Percentiles rank a stretch among this genome's conserved stretches.
These are phyloP conservation scores for Fusarium sp. DNA, from an alignment of 2,329 filamentous ascomycete species.

Conservation along the genomic window DNA sequence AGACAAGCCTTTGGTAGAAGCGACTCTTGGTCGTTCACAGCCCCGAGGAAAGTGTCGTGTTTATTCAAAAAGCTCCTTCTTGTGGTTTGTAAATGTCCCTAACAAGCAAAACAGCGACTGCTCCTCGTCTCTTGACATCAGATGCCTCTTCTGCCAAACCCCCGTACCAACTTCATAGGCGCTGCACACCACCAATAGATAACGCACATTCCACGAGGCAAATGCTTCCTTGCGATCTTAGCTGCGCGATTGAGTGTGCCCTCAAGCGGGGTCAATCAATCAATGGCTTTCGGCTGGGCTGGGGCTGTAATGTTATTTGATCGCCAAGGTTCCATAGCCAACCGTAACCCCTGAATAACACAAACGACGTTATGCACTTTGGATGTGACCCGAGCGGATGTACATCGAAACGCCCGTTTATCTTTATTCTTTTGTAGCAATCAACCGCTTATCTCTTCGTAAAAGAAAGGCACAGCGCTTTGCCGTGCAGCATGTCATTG, in stretches of 20 bases:
- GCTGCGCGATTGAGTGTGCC: conserved; percentile 32
- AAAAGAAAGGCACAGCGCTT: conserved; percentile 14
- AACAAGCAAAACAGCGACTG: neutral
- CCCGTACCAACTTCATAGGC: neutral
- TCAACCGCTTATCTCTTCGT: conserved; percentile 17
- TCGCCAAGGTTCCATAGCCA: conserved; percentile 13
- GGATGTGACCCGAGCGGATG: conserved; percentile 22
- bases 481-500: neutral
- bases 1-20: conserved; percentile 20
- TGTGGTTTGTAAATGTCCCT: neutral
- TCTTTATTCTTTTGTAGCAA: conserved; percentile 1
- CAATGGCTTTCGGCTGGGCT: conserved; percentile 15
- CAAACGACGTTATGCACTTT: conserved; percentile 16
- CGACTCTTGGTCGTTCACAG: neutral
- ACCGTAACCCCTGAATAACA: conserved; percentile 31
- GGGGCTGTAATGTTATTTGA: conserved; percentile 25
- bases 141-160: neutral
- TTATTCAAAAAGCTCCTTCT: neutral
- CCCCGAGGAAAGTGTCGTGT: neutral
- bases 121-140: neutral
- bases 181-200: conserved; percentile 19
- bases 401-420: conserved; percentile 8
- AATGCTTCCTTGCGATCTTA: conserved; percentile 36
- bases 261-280: conserved; percentile 28
- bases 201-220: conserved; percentile 37